phyloP scores from a whole-genome alignment of 495 filamentous ascomycete genomes.

The Pyrenopolyporus hunteri region DNA sequence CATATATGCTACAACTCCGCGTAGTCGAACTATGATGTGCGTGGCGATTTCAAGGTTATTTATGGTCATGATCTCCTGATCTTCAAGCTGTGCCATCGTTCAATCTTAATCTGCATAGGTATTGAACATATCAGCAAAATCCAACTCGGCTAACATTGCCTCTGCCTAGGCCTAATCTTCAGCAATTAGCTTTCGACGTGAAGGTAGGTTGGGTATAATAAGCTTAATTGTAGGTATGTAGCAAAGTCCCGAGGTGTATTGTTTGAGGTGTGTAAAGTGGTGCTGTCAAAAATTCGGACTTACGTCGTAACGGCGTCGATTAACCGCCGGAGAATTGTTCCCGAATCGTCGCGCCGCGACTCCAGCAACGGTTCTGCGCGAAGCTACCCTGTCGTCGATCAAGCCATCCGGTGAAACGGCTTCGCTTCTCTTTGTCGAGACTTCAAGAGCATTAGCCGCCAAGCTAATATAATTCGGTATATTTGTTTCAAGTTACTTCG shows the following conservation, averaged over 20 bases:
- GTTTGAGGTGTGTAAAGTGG: no score
- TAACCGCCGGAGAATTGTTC: no score
- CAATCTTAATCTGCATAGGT: no score
- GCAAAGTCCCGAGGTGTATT: no score
- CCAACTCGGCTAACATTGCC: no score
- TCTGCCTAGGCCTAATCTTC: no score
- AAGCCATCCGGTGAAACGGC: slow-evolving; percentile 19
- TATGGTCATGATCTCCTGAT: slow-evolving; percentile 25
- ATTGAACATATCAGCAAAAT: no score
- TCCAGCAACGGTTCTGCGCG: slow-evolving; percentile 4
- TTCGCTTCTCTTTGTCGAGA: slow-evolving; percentile 6
- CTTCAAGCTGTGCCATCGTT: no score
- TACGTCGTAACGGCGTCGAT: no score
- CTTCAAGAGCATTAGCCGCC: slow-evolving; percentile 9
- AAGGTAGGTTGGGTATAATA: no score
- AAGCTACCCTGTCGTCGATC: slow-evolving; percentile 31
- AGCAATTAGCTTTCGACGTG: no score
- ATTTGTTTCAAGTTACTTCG: slow-evolving; percentile 15
- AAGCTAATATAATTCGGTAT: slow-evolving; percentile 9
- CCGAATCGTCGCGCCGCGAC: neutral
- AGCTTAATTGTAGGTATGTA: slow-evolving; percentile 1
- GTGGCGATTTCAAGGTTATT: neutral
- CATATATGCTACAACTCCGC: neutral
- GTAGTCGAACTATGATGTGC: slow-evolving; percentile 1
- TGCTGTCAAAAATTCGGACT: no score